phyloP scores from a whole-genome alignment of 78 protist genomes.

The Planoprotostelium fungivorum region DNA sequence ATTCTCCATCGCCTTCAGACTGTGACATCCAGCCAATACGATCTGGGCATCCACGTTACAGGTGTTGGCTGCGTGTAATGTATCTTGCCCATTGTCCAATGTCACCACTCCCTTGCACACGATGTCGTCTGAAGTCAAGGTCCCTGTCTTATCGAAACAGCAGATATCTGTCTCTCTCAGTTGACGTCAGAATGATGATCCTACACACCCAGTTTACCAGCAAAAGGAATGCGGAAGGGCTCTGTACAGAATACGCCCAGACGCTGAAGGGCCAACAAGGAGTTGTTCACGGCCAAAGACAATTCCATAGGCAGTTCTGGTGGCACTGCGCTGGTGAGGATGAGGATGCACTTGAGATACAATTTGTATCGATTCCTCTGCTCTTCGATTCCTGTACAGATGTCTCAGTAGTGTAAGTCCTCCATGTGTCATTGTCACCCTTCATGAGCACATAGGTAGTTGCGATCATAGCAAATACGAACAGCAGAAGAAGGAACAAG shows the following conservation, averaged over 20 bases:
- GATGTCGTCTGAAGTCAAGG: constrained; percentile 91
- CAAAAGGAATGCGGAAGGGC: constrained; percentile 99
- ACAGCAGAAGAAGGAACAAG: constrained; percentile 80
- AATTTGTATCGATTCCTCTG: constrained; percentile 71
- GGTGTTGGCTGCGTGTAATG: background rate
- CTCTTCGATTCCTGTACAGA: constrained; percentile 45
- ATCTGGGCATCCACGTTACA: background rate
- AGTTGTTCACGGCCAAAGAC: constrained; percentile 87
- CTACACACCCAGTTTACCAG: constrained; percentile 82
- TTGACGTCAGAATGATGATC: background rate
- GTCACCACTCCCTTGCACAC: constrained; percentile 74
- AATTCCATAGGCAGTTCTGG: constrained; percentile 99
- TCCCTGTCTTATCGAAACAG: constrained; percentile 99
- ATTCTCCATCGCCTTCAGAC: constrained; percentile 45
- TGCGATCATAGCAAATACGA: constrained; percentile 88
- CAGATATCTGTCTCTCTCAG: constrained; percentile 52
- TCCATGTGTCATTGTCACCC: background rate
- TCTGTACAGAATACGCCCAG: constrained; percentile 97
- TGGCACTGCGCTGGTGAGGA: constrained; percentile 96
- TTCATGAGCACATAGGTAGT: constrained; percentile 72
- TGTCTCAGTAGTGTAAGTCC: background rate
- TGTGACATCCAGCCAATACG: constrained; percentile 87
- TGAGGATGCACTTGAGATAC: constrained; percentile 84
- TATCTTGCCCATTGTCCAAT: constrained; percentile 6
- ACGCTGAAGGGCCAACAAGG: constrained; percentile 58